Base-by-base conservation (phyloP, 2,329 filamentous ascomycete species). In the Fusarium sp. region DNA sequence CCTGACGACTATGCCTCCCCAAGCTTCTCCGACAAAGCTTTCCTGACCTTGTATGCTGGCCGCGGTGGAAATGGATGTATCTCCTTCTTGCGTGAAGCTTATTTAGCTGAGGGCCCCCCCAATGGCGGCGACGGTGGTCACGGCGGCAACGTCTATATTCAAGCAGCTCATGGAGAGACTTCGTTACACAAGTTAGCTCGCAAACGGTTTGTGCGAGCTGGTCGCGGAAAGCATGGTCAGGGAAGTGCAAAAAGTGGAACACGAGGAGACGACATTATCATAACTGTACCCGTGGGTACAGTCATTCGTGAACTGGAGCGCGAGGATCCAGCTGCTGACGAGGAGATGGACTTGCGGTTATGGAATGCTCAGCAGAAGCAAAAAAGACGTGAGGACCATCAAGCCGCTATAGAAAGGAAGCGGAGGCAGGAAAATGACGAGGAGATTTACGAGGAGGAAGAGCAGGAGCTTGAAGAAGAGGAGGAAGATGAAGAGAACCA, bases 71-170 rank as follows among this genome's bases (percentile, higher is more conserved):
- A 96, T 76, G 96, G 96, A 68, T 99, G 96, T 77, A 93, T 98
- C 52, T 96, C 96, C 1, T 99, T 98, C 78, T 83, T 97, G 44
- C 91, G 95, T 21, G 96, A 99, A 75, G 95, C 95, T 68, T 98
- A 92, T 79, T 85, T 98, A 30, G 88, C 90, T 45, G 90, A 97
- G 69, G 96, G 96, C 0, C 96, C 96, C 13, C 89, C 96, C 12
- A 98, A 99, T 79, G 96, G 96, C 50, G 96, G 96, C 63, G 94
- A 99, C 77, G 96, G 96, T 43, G 96, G 96, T 7, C 91, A 89
- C 58, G 96, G 96, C 66, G 96, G 96, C 41, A 97, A 92, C 74
- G 85, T 99, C 71, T 98, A 97, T 79, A 97, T 99, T 61, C 95
- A 98, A 81, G 94, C 96, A 10, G 89, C 97, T 3, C 90, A 92